Percentiles rank a stretch among this genome's conserved stretches.
Evolutionary conservation across 345 rosid genomes (phyloP).

Genomic region (Dipteronia sinensis): DNA sequence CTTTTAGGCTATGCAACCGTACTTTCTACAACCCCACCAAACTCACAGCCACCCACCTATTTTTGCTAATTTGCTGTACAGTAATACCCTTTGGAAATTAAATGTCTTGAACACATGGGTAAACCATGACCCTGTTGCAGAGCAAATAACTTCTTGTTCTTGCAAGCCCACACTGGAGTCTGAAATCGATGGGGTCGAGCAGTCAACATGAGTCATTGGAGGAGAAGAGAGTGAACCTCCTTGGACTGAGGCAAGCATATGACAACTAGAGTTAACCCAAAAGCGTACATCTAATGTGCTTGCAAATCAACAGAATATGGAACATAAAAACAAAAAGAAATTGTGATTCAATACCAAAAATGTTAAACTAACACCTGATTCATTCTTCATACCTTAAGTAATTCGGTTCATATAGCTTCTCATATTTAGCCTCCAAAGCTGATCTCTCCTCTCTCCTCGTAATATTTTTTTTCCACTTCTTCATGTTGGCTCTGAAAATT

Average conservation of each 20-base stretch:
- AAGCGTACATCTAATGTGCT: too few species aligned
- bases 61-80: too few species aligned
- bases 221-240: neutral
- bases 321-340: too few species aligned
- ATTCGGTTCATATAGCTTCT: constrained; percentile 75
- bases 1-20: too few species aligned
- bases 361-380: too few species aligned
- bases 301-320: too few species aligned
- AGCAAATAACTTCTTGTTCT: constrained; percentile 25
- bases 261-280: neutral
- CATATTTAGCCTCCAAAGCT: constrained; percentile 84
- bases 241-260: neutral
- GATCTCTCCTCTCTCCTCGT: constrained; percentile 66
- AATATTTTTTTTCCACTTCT: constrained; percentile 75
- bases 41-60: too few species aligned
- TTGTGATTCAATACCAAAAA: too few species aligned
- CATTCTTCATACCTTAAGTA: constrained; percentile 59
- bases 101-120: constrained; percentile 24
- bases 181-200: constrained; percentile 8
- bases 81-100: neutral
- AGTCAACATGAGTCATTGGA: neutral
- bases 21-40: too few species aligned
- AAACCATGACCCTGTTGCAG: constrained; percentile 30
- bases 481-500: constrained; percentile 66
- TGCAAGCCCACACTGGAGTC: neutral